Evolutionary conservation across 1,284 basidiomycete species (phyloP).

Genomic region (Puccinia polysora): DNA sequence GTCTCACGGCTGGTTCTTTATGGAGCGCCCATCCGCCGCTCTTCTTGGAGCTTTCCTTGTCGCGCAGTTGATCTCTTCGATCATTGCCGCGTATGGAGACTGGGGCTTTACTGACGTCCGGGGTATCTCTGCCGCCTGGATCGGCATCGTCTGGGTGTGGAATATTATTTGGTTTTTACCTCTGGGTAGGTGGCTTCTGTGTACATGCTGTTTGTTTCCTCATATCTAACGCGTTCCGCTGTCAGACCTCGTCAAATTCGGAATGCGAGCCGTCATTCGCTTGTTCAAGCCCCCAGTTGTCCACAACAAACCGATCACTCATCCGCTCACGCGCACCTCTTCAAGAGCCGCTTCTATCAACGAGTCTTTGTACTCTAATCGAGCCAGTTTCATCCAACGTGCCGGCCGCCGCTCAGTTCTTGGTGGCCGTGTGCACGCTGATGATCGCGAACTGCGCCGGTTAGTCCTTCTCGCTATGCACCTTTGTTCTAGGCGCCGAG

Average conservation of each 20-base stretch:
- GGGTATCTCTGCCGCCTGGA: constrained; percentile 80
- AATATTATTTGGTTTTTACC: constrained; percentile 43
- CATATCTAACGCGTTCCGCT: not conserved
- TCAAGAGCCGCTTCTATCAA: constrained; percentile 81
- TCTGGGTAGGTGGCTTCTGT: constrained; percentile 13
- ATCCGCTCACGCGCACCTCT: constrained; percentile 73
- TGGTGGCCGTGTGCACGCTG: constrained; percentile 56
- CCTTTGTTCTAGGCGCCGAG: not conserved
- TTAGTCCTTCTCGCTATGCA: not conserved
- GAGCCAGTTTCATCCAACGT: constrained; percentile 79
- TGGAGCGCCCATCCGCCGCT: constrained; percentile 88
- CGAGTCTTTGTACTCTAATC: constrained; percentile 89
- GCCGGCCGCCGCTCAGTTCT: constrained; percentile 79
- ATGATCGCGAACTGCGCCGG: constrained; percentile 28
- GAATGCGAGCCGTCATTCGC: constrained; percentile 86
- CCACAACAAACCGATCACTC: constrained; percentile 30
- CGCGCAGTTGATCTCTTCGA: constrained; percentile 87
- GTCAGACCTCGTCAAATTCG: constrained; percentile 73
- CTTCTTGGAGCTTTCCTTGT: constrained; percentile 84
- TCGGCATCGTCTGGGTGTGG: constrained; percentile 67
- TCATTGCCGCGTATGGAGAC: constrained; percentile 86
- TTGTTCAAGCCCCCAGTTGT: constrained; percentile 59
- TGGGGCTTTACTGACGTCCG: constrained; percentile 66
- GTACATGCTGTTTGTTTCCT: not conserved
- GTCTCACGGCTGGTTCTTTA: constrained; percentile 95